Evolutionary conservation across 495 filamentous ascomycete genomes (phyloP).

Genomic region (Aspergillus olivimuriae): DNA sequence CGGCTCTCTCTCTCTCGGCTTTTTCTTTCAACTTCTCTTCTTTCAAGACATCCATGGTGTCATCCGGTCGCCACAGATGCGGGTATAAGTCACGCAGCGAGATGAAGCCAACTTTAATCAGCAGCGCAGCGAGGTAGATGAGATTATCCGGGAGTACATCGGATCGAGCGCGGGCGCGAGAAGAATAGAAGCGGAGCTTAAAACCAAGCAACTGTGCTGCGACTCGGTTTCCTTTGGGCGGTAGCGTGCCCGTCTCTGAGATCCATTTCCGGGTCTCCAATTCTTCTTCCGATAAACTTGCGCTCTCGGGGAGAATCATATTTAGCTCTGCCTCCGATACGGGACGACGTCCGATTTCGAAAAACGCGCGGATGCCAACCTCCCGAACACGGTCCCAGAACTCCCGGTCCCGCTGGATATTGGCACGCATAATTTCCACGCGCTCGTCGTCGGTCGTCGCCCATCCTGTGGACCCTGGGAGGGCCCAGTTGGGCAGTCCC

Average conservation of each 20-base stretch:
- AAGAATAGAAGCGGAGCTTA: constrained; percentile 92
- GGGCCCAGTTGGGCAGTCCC: constrained; percentile 75
- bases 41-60: constrained; percentile 66
- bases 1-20: constrained; percentile 64
- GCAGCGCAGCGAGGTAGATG: constrained; percentile 78
- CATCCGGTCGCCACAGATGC: constrained; percentile 82
- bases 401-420: constrained; percentile 56
- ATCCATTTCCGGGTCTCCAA: constrained; percentile 64
- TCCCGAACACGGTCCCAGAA: constrained; percentile 82
- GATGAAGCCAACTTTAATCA: constrained; percentile 97
- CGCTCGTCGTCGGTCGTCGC: constrained; percentile 59
- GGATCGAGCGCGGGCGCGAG: constrained; percentile 56
- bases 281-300: constrained; percentile 35
- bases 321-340: constrained; percentile 44
- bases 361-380: constrained; percentile 76
- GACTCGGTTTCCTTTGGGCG: constrained; percentile 77
- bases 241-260: constrained; percentile 67
- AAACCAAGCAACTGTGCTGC: constrained; percentile 95
- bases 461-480: constrained; percentile 58
- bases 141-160: constrained; percentile 83
- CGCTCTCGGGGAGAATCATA: constrained; percentile 37
- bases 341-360: constrained; percentile 67
- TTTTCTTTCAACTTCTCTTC: constrained; percentile 67
- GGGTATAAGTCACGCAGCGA: constrained; percentile 90
- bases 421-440: constrained; percentile 36